A percentile compares a stretch with the other conserved stretches of the same genome.
Conservation (phyloP, 495 filamentous ascomycete genomes). For the Amphirosellinia nigrospora region DNA sequence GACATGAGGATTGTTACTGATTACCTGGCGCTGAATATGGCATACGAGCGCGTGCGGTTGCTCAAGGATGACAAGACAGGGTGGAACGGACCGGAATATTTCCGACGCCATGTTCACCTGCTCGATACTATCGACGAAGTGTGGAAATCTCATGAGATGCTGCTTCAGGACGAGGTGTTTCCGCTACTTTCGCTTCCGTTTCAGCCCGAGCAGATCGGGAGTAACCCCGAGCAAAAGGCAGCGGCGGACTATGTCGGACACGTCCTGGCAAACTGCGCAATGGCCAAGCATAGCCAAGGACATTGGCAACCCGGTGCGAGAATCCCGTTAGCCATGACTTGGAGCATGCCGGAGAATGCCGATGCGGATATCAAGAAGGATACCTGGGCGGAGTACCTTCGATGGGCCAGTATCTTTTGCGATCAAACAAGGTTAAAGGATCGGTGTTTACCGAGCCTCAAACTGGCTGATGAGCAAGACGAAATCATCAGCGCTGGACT, state of each 20-base stretch:
- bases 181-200: constrained; percentile 12
- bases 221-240: constrained; percentile 15
- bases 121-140: constrained; percentile 4
- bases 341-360: constrained; percentile 32
- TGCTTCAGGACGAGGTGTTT: constrained; percentile 22
- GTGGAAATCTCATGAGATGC: constrained; percentile 17
- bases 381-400: constrained; percentile 38
- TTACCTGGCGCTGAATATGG: constrained; percentile 23
- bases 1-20: constrained; percentile 10
- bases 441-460: constrained; percentile 1
- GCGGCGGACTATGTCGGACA: constrained; percentile 23
- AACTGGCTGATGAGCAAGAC: not conserved
- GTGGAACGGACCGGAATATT: constrained; percentile 26
- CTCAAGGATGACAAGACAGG: constrained; percentile 21
- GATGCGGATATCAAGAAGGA: constrained; percentile 32
- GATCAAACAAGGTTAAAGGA: constrained; percentile 25
- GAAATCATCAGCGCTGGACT: not conserved
- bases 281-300: constrained; percentile 20
- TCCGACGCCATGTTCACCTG: constrained; percentile 9
- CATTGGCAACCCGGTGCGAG: constrained; percentile 14
- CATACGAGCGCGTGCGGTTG: constrained; percentile 24
- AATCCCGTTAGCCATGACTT: constrained; percentile 25
- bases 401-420: constrained; percentile 33
- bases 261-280: constrained; percentile 14
- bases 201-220: constrained; percentile 8